phyloP scores from a whole-genome alignment of 1,139 yeast species.

The Magnusiomyces tetraspermus region DNA sequence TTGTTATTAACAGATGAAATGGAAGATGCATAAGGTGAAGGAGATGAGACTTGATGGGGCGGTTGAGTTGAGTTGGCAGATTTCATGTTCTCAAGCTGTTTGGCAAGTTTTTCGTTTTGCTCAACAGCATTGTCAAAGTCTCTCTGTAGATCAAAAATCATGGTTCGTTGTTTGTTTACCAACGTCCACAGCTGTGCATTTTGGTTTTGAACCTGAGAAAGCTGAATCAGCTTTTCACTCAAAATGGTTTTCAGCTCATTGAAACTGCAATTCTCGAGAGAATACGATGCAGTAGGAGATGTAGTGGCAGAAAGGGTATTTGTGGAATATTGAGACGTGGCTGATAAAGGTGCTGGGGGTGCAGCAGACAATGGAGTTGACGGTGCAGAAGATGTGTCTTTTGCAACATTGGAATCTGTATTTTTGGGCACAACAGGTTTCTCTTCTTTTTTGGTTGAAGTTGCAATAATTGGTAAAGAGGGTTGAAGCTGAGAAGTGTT shows the following conservation, averaged over 20 bases:
- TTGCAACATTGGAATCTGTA: neutral
- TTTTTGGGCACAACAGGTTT: neutral
- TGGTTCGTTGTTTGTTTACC: constrained; percentile 26
- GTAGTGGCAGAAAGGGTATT: neutral
- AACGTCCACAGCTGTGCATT: constrained; percentile 27
- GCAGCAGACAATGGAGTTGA: neutral
- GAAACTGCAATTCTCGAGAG: constrained; percentile 13
- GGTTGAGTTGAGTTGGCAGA: neutral
- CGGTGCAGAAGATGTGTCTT: neutral
- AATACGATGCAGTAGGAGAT: constrained; percentile 1
- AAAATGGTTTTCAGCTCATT: constrained; percentile 12
- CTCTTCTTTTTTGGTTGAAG: neutral
- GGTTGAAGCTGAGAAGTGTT: neutral
- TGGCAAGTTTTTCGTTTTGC: constrained; percentile 17
- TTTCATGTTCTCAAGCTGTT: constrained; percentile 3
- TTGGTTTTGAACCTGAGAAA: constrained; percentile 22
- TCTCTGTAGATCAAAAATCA: constrained; percentile 26
- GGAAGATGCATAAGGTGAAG: neutral
- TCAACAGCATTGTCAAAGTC: constrained; percentile 24
- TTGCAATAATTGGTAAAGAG: neutral
- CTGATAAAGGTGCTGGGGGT: constrained; percentile 1
- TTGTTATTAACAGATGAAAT: neutral
- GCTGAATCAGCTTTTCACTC: constrained; percentile 14
- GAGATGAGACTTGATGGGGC: neutral
- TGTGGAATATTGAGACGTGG: constrained; percentile 5